Base-by-base conservation (phyloP, 2,329 filamentous ascomycete genomes). In the Tolypocladium pustulatum region DNA sequence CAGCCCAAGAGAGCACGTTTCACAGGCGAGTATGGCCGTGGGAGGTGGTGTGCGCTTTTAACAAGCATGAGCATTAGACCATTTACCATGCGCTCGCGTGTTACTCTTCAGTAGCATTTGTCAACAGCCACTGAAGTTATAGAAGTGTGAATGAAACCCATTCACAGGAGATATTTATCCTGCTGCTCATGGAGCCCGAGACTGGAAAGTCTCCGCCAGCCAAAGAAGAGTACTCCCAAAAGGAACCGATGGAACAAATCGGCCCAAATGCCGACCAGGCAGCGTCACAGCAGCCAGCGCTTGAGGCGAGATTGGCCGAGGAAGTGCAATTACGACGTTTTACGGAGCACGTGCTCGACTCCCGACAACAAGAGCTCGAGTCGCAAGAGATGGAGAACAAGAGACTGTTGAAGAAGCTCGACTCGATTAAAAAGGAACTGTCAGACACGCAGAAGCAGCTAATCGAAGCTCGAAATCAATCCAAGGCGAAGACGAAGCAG, bases 321-420 rank as follows among this genome's bases (percentile, higher is more conserved):
- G 70, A 74, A 57, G 64, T 66, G 46, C 64, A 66, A 57, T 61
- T 74, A n/a, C 69, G 71, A 46, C 66, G 62, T 30, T 74, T 70
- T 61, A 72, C 72, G 6, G 71, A 74, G 55, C 64, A 67, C 13
- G 72, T 74, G n/a, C 57, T 74, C 49, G 72, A 74, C 56, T 68
- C 65, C 25, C 69, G 72, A 56, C 72, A 74, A 30, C 63, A 65
- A 54, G 72, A 74, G 52, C 64, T 74, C 20, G 69, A 73, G 54
- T 51, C 58, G 7, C 64, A 67, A 53, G 70, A 74, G 59, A 59
- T 60, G 10, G 67, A 69, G 46, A 71, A 68, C 55, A 61, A 60
- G 46, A 63, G 62, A 34, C 65, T 73, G 36, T 59, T 60, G 17
- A 65, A 64, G 20, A 65, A 67, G 56, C 37, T 73, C 22, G 71